Percentiles rank a stretch among this genome's conserved stretches.
phyloP scores from a whole-genome alignment of 1,284 basidiomycete species.

The Rhodotorula sp. region DNA sequence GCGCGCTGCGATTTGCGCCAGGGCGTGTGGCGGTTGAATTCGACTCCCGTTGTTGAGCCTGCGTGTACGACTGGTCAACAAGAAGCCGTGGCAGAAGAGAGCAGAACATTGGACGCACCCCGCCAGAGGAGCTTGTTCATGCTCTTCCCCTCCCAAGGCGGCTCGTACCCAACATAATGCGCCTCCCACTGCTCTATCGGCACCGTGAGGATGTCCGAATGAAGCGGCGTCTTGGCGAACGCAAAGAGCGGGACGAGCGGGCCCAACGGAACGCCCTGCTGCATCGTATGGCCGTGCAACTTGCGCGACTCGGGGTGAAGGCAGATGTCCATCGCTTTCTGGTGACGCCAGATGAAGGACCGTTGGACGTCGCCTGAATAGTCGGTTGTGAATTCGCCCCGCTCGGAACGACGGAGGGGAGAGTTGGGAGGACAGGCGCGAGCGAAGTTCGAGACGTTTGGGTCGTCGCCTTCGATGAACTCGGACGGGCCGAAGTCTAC shows the following conservation, averaged over 20 bases:
- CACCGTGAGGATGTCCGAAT: conserved; percentile 54
- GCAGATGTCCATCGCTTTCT: conserved; percentile 44
- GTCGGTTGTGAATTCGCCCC: conserved; percentile 34
- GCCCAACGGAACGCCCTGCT: conserved; percentile 41
- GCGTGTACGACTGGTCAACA: conserved; percentile 10
- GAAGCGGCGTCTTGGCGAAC: conserved; percentile 45
- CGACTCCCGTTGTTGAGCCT: conserved; percentile 53
- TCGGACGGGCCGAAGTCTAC: conserved; percentile 43
- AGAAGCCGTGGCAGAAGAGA: neutral
- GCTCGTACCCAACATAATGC: conserved; percentile 49
- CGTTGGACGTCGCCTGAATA: conserved; percentile 33
- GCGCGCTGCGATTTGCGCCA: conserved; percentile 53
- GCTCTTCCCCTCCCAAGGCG: conserved; percentile 52
- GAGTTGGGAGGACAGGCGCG: conserved; percentile 43
- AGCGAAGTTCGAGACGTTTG: conserved; percentile 41
- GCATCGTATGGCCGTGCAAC: conserved; percentile 45
- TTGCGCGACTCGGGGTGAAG: conserved; percentile 44
- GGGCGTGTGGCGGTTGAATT: conserved; percentile 48
- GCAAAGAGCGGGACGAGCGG: conserved; percentile 44
- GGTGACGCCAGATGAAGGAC: conserved; percentile 45
- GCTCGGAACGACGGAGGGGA: conserved; percentile 38
- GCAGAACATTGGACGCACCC: conserved; percentile 28
- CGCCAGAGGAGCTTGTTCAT: conserved; percentile 52
- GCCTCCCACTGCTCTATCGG: conserved; percentile 53
- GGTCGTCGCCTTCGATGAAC: conserved; percentile 38